Percentiles rank a stretch among this genome's conserved stretches.
Evolutionary conservation across 306 rosid genomes (phyloP).

Genomic region (Cicer judaicum): DNA sequence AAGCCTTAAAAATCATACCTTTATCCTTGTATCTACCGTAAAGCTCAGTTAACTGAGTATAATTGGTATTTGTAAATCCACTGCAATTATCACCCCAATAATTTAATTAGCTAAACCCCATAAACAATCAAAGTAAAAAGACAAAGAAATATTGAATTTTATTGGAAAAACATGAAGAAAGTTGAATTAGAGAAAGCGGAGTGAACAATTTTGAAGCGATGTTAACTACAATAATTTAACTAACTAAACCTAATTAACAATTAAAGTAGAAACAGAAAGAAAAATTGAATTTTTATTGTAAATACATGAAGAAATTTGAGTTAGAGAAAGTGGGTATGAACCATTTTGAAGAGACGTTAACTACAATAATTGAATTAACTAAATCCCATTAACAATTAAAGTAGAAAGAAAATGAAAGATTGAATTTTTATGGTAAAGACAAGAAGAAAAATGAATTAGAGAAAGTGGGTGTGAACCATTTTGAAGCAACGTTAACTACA

Average conservation of each 20-base stretch:
- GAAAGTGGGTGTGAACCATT: conserved; percentile 58
- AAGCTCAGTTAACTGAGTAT: conserved; percentile 80
- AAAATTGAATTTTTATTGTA: conserved; percentile 1
- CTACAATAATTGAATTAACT: conserved; percentile 53
- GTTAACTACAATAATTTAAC: conserved; percentile 67
- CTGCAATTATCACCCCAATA: conserved; percentile 46
- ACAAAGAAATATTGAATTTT: conserved; percentile 17
- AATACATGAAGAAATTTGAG: not conserved
- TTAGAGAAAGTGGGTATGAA: not conserved
- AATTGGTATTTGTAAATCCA: conserved; percentile 75
- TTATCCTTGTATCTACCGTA: conserved; percentile 66
- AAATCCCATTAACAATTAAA: conserved; percentile 27
- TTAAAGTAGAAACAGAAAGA: conserved; percentile 1
- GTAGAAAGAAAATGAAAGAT: not conserved
- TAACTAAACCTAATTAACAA: conserved; percentile 7
- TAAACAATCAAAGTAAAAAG: conserved; percentile 4
- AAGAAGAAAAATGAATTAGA: not conserved
- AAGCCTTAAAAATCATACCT: conserved; percentile 55
- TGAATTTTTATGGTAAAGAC: conserved; percentile 3
- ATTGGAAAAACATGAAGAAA: not conserved
- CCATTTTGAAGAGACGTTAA: conserved; percentile 95
- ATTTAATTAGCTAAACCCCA: conserved; percentile 28
- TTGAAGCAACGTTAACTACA: conserved; percentile 89
- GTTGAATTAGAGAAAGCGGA: conserved; percentile 3
- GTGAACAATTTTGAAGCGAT: conserved; percentile 88